Base-by-base conservation (phyloP, 2,329 filamentous ascomycete genomes). In the Annulohypoxylon truncatum region DNA sequence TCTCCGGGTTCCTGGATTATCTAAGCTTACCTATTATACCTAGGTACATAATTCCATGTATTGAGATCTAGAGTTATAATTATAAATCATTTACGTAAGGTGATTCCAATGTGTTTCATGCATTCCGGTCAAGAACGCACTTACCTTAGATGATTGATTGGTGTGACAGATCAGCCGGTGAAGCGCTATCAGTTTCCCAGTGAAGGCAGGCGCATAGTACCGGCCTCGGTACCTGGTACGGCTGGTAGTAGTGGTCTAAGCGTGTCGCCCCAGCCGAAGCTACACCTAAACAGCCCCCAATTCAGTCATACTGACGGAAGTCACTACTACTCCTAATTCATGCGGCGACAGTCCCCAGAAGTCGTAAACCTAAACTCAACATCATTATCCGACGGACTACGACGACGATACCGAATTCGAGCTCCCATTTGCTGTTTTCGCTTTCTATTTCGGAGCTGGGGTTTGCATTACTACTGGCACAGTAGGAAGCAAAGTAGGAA, bases 401-500 rank as follows among this genome's bases (percentile, higher is more conserved):
- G 76, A 58, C 69, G 76, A 58, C 69, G 28, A 40, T 9, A 12
- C 40, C 28, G 5, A 13, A 20, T 35, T 26, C 35, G 18, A 18
- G 18, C 13, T 50, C 29, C 22, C 10, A n/a, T 9, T 31, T 40
- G 28, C 20, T 7, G 15, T 24, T 26, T 26, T 44, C 55, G 13
- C 40, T 18, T 35, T n/a, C 10, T 9, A 28, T 6, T 26, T 15
- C 13, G 15, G 7, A 26, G 6, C 18, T 33, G 40, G 15, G 15
- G n/a, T 26, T 42, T 47, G 35, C 52, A 42, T 18, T 24, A n/a
- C 20, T 13, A 35, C 28, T 26, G 38, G 74, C 75, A 1, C 91
- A 91, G 48, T 38, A 56, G 33, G 9, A 70, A 40, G 44, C 75
- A 1, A 91, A 91, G 48, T 38, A 56, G 33, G 9, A 70, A 40